Evolutionary conservation across 495 filamentous ascomycete genomes (phyloP).

Genomic region (Hypoxylon rickii): DNA sequence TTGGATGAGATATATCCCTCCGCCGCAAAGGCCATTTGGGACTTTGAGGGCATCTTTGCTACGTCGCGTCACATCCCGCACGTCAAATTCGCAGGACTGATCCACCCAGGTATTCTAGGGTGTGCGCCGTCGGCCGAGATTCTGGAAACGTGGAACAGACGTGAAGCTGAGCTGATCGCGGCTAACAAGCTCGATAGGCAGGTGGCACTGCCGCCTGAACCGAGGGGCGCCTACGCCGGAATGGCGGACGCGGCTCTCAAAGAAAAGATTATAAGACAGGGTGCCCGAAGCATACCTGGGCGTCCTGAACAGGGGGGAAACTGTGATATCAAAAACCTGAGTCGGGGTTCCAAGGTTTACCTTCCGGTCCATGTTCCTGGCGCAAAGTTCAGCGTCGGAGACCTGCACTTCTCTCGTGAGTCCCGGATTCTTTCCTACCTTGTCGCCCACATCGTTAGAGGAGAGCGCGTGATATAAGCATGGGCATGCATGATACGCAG

Average conservation of each 20-base stretch:
- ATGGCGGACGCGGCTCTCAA: conserved; percentile 63
- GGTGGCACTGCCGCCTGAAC: conserved; percentile 80
- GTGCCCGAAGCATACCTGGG: conserved; percentile 88
- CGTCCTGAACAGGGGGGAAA: too few species aligned
- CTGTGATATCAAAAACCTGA: conserved; percentile 91
- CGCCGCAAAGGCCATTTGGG: conserved; percentile 95
- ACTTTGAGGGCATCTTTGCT: conserved; percentile 95
- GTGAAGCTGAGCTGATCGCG: conserved; percentile 78
- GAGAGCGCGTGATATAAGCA: background rate
- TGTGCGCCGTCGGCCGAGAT: conserved; percentile 79
- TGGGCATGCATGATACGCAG: background rate
- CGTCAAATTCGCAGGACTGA: conserved; percentile 87
- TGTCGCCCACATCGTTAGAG: background rate
- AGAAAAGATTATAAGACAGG: conserved; percentile 80
- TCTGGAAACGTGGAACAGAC: conserved; percentile 73
- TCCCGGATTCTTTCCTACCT: conserved; percentile 1
- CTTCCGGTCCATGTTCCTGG: conserved; percentile 82
- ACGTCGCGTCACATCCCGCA: conserved; percentile 87
- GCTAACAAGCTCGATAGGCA: conserved; percentile 68
- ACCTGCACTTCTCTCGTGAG: conserved; percentile 79
- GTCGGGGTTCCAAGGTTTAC: conserved; percentile 84
- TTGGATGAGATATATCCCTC: conserved; percentile 89
- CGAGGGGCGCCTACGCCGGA: conserved; percentile 73
- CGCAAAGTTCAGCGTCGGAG: conserved; percentile 91
- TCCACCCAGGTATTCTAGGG: conserved; percentile 92